Base-by-base conservation (phyloP, 2,329 filamentous ascomycete genomes). In the Nemania serpens region DNA sequence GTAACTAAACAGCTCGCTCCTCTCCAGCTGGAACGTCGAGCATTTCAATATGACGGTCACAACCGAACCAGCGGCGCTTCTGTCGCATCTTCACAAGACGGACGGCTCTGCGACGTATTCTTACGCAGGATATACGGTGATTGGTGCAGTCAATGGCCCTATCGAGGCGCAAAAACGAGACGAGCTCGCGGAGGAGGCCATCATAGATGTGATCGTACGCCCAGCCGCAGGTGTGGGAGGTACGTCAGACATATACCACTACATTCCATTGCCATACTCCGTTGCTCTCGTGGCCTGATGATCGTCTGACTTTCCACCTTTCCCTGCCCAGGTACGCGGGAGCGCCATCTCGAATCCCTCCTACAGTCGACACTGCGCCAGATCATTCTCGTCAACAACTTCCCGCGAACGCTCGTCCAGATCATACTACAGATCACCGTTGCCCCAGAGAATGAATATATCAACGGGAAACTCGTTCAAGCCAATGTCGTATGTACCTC, bases 121-220 rank as follows among this genome's bases (percentile, higher is more conserved):
- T 2, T 83, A 88, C 69, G 82, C 86, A 59, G 91, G 92, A 50
- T 96, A 93, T 76, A 89, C 88, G 46, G 84, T 98, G 66, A 85
- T 96, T 55, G 91, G 90, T 58, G 89, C 91, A 13, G 92, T 96
- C 67, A 98, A 97, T 76, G 95, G 94, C 0, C 95, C 95, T 15
- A 86, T 98, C 68, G 95, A 99, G 79, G 91, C 94, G 15, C 87
- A 88, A 69, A 86, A 93, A 70, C 87, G 91, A 70, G 94, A 99
- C 73, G 92, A 98, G 75, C 86, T 95, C 67, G 90, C 95, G 7
- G 93, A 96, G 76, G 93, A 97, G 79, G 92, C 94, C 29, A 86
- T 89, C 51, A 82, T 99, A 66, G 95, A 98, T 76, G 91, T 99
- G 59, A 88, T 94, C 73, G 86, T 99, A 66, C 87, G 95, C 74